Evolutionary conservation across 2,329 filamentous ascomycete genomes (phyloP), one percentile per base, ranked within the genome.

Genomic region (Emergomyces orientalis): DNA sequence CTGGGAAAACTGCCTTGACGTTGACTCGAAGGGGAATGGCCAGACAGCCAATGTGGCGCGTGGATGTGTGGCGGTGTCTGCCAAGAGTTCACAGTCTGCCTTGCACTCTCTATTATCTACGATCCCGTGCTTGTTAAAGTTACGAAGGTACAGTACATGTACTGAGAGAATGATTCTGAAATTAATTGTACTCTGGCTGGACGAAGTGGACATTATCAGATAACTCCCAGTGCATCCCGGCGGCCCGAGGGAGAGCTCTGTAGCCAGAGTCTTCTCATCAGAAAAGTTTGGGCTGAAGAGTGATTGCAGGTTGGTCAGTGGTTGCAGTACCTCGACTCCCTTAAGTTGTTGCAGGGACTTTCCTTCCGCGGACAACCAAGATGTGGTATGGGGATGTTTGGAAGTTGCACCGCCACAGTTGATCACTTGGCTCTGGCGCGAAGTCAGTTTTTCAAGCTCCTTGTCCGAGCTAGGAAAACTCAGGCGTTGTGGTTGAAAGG

Each of bases 351-450:
- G n/a, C n/a, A n/a, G n/a, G n/a, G n/a, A n/a, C n/a, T n/a, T n/a
- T n/a, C n/a, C 6, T 47, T 47, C 43, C 22, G 47, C 22, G 47
- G 47, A 52, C 34, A 32, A n/a, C n/a, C n/a, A n/a, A n/a, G n/a
- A n/a, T n/a, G 11, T 27, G 22, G 30, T 17, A 14, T 27, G 22
- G 8, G 4, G n/a, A 52, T 17, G 52, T 37, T 22, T 56, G n/a
- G 25, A 22, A 27, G 17, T n/a, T 45, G 56, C 56, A 59, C 56
- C 56, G 56, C 56, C 56, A 47, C 56, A 59, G 56, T 5, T 47
- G 25, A 34, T 32, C 27, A 14, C 6, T 22, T 37, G 32, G 30
- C 2, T 17, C 49, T 32, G 49, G 49, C 7, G 27, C 27, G 22
- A 14, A 32, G 49, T 27, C 8, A n/a, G n/a, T 19, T 5, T 19